Conservation (phyloP, 2,329 filamentous ascomycete genomes). For the Ophiostoma fasciatum region DNA sequence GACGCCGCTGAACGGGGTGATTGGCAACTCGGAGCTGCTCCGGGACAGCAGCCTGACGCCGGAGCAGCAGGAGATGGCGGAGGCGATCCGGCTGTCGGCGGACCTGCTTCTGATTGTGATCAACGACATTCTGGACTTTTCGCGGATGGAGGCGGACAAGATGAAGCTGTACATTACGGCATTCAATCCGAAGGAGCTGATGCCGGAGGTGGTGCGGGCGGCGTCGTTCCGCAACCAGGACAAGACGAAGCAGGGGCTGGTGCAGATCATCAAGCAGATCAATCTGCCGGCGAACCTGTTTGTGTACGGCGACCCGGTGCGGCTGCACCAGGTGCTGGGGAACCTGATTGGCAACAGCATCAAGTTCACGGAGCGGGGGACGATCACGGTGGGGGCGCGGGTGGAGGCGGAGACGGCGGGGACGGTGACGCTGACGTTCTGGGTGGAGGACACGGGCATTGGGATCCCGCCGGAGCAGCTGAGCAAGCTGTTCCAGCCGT, state of each 20-base stretch:
- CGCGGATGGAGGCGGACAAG: slow-evolving; percentile 80
- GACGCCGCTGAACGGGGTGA: slow-evolving; percentile 75
- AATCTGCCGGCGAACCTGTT: slow-evolving; percentile 56
- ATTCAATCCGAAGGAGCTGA: slow-evolving; percentile 53
- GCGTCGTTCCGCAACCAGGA: slow-evolving; percentile 52
- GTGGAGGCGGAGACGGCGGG: slow-evolving; percentile 57
- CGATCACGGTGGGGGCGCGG: slow-evolving; percentile 67
- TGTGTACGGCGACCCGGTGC: slow-evolving; percentile 51
- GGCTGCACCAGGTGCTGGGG: slow-evolving; percentile 53
- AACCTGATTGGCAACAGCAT: slow-evolving; percentile 88
- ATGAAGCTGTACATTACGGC: slow-evolving; percentile 65
- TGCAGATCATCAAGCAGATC: slow-evolving; percentile 55
- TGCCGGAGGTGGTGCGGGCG: slow-evolving; percentile 50
- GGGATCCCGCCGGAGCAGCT: slow-evolving; percentile 74
- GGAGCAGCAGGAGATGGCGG: slow-evolving; percentile 73
- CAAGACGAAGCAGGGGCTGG: slow-evolving; percentile 45
- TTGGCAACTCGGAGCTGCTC: slow-evolving; percentile 74
- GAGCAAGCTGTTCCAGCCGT: slow-evolving; percentile 78
- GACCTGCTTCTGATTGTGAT: slow-evolving; percentile 84
- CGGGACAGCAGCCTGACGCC: slow-evolving; percentile 59
- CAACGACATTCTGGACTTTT: slow-evolving; percentile 93
- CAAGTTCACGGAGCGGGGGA: slow-evolving; percentile 81
- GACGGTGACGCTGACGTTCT: slow-evolving; percentile 63
- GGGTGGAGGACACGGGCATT: slow-evolving; percentile 80
- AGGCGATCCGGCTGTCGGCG: slow-evolving; percentile 73